These are phyloP conservation scores for Diaporthe amygdali DNA, from an alignment of 2,329 filamentous ascomycete species.

Conservation along the genomic window DNA sequence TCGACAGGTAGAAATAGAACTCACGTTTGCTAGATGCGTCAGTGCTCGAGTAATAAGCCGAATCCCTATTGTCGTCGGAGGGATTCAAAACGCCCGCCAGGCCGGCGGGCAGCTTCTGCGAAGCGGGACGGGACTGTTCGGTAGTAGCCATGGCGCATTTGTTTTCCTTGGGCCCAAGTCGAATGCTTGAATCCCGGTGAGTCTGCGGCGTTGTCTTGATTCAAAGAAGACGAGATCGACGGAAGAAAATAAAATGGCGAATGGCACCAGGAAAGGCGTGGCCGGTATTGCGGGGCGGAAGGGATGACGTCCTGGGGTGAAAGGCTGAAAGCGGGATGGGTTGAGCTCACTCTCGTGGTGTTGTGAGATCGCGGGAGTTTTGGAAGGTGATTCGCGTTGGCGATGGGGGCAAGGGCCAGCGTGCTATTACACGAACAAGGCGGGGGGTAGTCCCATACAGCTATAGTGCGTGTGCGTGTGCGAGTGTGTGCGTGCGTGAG, in stretches of 20 bases:
- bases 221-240: not conserved
- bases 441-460: constrained; percentile 10
- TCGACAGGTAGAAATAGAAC: constrained; percentile 30
- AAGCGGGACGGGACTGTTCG: constrained; percentile 43
- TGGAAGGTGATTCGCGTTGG: not conserved
- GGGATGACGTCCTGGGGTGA: not conserved
- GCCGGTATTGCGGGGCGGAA: constrained; percentile 9
- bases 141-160: constrained; percentile 37
- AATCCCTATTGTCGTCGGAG: constrained; percentile 56
- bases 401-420: constrained; percentile 5
- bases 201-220: not conserved
- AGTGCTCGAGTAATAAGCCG: constrained; percentile 56
- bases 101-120: constrained; percentile 53
- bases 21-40: constrained; percentile 58
- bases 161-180: not conserved
- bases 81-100: constrained; percentile 57
- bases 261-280: constrained; percentile 7
- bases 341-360: not conserved
- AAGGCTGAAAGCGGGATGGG: not conserved
- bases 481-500: not conserved
- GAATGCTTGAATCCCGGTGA: constrained; percentile 1
- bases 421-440: constrained; percentile 4
- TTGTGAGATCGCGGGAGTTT: not conserved
- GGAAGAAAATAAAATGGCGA: not conserved
- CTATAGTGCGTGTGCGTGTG: not conserved